A percentile compares a stretch with the other conserved stretches of the same genome.
Evolutionary conservation across 768 basidiomycete genomes (phyloP).

Genomic region (Roridomyces roridus): DNA sequence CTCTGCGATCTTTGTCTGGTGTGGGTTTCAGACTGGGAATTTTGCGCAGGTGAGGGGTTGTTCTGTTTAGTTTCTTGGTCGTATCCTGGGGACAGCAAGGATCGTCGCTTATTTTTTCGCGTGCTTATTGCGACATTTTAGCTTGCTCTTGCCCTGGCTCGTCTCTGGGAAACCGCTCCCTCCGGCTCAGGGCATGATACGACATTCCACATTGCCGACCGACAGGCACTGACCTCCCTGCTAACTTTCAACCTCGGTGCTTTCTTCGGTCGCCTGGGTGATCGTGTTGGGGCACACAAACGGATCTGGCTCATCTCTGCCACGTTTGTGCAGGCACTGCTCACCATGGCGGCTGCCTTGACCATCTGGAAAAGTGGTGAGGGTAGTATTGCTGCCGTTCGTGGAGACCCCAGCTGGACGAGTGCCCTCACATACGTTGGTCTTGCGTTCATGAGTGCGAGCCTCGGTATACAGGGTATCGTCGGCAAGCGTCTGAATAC

Average conservation of each 20-base stretch:
- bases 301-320: constrained; percentile 77
- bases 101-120: no score
- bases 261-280: constrained; percentile 85
- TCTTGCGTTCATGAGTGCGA: constrained; percentile 81
- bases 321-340: constrained; percentile 74
- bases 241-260: constrained; percentile 79
- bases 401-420: constrained; percentile 75
- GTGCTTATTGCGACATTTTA: constrained; percentile 36
- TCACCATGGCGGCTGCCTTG: constrained; percentile 78
- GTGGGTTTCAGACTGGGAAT: constrained; percentile 86
- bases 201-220: constrained; percentile 80
- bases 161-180: constrained; percentile 66
- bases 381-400: constrained; percentile 53
- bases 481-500: constrained; percentile 82
- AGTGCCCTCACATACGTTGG: constrained; percentile 70
- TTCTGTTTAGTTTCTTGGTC: neutral
- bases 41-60: constrained; percentile 59
- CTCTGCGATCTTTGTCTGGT: constrained; percentile 84
- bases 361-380: constrained; percentile 74
- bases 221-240: constrained; percentile 83
- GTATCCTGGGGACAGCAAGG: no score
- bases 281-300: constrained; percentile 74
- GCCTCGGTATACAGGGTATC: constrained; percentile 86
- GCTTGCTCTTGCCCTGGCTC: constrained; percentile 81
- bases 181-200: constrained; percentile 50